Evolutionary conservation across 2,329 filamentous ascomycete species (phyloP).

Genomic region (Pleomassaria siparia): DNA sequence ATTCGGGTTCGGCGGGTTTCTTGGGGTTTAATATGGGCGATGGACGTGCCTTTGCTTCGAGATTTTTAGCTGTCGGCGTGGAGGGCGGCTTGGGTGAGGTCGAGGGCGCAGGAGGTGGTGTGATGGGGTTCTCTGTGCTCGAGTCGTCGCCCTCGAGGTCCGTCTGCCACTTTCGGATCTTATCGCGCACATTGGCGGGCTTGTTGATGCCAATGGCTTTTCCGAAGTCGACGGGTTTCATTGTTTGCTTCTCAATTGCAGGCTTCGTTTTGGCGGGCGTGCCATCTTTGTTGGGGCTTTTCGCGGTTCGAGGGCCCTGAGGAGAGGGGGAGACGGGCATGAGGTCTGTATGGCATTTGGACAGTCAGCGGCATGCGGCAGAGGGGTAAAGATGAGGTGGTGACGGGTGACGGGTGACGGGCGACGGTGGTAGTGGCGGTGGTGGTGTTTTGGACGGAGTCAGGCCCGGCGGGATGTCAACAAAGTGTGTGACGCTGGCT

Average conservation of each 20-base stretch:
- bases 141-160: slow-evolving; percentile 64
- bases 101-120: slow-evolving; percentile 9
- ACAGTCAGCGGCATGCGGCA: slow-evolving; percentile 8
- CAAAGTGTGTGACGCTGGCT: not conserved
- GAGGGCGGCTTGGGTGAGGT: slow-evolving; percentile 21
- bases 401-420: too few relatives aligned
- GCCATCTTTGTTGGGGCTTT: slow-evolving; percentile 29
- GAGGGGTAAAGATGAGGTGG: slow-evolving; percentile 3
- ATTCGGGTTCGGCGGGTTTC: slow-evolving; percentile 27
- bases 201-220: slow-evolving; percentile 45
- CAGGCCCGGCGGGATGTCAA: slow-evolving; percentile 1
- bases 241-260: slow-evolving; percentile 27
- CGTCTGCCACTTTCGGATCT: slow-evolving; percentile 84
- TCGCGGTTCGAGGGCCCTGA: slow-evolving; percentile 11
- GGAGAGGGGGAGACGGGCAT: slow-evolving; percentile 12
- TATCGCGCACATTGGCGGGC: slow-evolving; percentile 63
- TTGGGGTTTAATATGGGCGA: slow-evolving; percentile 27
- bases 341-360: slow-evolving; percentile 9
- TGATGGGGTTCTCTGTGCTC: slow-evolving; percentile 15
- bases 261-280: slow-evolving; percentile 31
- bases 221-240: slow-evolving; percentile 40
- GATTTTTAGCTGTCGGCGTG: slow-evolving; percentile 27
- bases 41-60: slow-evolving; percentile 31
- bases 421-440: not conserved
- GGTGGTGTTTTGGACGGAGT: not conserved